Evolutionary conservation across 1,284 basidiomycete species (phyloP).

Genomic region (Leucocoprinus gongylophorus): DNA sequence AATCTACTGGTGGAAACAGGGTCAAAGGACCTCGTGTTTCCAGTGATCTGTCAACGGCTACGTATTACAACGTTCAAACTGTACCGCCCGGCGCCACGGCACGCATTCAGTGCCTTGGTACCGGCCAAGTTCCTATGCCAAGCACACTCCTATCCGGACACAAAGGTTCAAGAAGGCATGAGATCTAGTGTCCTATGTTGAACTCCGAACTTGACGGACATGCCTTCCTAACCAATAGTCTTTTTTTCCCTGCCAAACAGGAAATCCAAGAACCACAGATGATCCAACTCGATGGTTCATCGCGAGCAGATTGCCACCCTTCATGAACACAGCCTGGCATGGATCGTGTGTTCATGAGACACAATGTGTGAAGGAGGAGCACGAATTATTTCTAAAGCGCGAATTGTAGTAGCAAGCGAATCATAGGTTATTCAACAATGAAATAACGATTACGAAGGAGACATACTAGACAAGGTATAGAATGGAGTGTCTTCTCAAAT

Average conservation of each 20-base stretch:
- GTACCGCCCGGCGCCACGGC: slow-evolving; percentile 2
- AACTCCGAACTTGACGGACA: neutral
- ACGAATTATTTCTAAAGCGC: neutral
- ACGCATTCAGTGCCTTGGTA: no score
- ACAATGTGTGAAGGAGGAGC: neutral
- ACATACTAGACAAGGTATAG: neutral
- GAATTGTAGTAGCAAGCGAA: neutral
- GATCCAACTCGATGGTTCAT: slow-evolving; percentile 9
- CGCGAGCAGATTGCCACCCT: neutral
- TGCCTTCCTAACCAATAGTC: neutral
- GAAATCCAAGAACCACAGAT: slow-evolving; percentile 5
- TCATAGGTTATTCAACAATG: neutral
- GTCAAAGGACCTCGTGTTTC: neutral
- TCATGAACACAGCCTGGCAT: no score
- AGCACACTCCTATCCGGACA: slow-evolving; percentile 7
- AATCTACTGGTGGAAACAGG: slow-evolving; percentile 1
- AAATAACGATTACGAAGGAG: neutral
- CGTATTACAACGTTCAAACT: slow-evolving; percentile 6
- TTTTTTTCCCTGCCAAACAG: slow-evolving; percentile 5
- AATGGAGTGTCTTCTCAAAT: neutral
- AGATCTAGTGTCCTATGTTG: neutral
- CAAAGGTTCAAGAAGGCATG: neutral
- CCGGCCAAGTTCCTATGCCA: slow-evolving; percentile 9
- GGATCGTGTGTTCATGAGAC: slow-evolving; percentile 2
- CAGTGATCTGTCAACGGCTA: neutral